phyloP scores from a whole-genome alignment of 257 asterid genomes.

The Leptodermis oblonga region DNA sequence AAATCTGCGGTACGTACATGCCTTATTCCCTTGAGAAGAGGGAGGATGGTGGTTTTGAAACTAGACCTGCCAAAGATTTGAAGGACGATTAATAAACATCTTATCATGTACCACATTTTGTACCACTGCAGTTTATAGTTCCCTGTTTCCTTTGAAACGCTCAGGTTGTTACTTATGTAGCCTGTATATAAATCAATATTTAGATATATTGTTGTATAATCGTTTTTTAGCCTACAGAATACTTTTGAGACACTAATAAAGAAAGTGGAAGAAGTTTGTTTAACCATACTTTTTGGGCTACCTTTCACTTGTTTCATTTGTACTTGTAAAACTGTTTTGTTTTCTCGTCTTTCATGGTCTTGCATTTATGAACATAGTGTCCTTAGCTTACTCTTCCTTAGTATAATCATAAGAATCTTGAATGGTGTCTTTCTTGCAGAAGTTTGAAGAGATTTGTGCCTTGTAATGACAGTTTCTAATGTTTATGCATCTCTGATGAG shows the following conservation, averaged over 20 bases:
- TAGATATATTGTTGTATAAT: constrained; percentile 41
- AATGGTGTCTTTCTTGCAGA: neutral
- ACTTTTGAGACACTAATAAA: constrained; percentile 24
- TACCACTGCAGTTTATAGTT: constrained; percentile 29
- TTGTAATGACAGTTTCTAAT: neutral
- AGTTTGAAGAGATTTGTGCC: neutral
- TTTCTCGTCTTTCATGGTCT: neutral
- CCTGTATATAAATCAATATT: constrained; percentile 37
- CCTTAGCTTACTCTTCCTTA: neutral
- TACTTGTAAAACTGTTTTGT: too few relatives aligned
- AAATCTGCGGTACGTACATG: constrained; percentile 81
- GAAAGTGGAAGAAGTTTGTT: constrained; percentile 18
- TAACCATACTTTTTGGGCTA: neutral
- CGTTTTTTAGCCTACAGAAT: constrained; percentile 16
- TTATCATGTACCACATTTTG: constrained; percentile 25
- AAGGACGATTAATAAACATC: constrained; percentile 40
- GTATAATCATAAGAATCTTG: neutral
- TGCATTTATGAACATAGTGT: neutral
- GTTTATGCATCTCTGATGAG: neutral
- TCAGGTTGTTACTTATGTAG: constrained; percentile 26
- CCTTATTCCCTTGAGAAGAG: constrained; percentile 76
- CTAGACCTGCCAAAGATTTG: constrained; percentile 62
- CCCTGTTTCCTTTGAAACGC: constrained; percentile 10
- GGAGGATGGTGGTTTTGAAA: constrained; percentile 68
- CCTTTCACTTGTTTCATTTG: neutral